Evolutionary conservation across 2,329 filamentous ascomycete species (phyloP), one percentile per base, ranked within the genome.

Genomic region (Penicillium hesseltinei): DNA sequence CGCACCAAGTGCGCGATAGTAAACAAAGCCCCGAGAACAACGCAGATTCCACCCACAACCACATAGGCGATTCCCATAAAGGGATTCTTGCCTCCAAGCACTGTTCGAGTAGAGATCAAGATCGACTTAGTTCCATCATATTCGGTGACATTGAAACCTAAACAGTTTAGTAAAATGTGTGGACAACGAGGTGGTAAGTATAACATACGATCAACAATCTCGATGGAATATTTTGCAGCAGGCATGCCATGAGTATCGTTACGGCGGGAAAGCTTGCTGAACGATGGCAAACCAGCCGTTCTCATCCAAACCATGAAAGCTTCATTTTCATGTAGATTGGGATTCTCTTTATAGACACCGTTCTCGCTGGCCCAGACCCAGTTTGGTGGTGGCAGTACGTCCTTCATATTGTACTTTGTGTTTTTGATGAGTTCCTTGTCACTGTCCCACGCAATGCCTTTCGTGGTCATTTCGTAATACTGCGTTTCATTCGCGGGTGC

Each of bases 231-330:
- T 21, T 78, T 84, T 29, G 93, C 94, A 17, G 78, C 71, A 35
- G 72, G 68, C 88, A 99, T 88, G 0, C 78, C 72, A 2, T 82
- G 78, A 0, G 80, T 80, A 71, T 96, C 88, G 70, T 97, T 97
- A 58, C 92, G 84, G 74, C 88, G 84, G 45, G 91, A 91, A 46
- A 99, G 81, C 79, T 99, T 99, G 83, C 90, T 96, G 73, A 99
- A 99, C 5, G 88, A 89, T 1, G 94, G 94, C 67, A 97, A 78
- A 57, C 93, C 94, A 25, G 94, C 94, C 2, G 95, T 96, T 67
- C 94, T 87, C 94, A 99, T 99, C 94, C 94, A 99, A 23, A 97
- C 92, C 77, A 97, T 92, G 74, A 99, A 96, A 43, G 87, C 86
- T 73, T 96, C 89, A 77, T 91, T 88, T 0, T 85, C 77, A 61